Conservation (phyloP, 1,284 basidiomycete species). For the Xerocomus amazonicus region DNA sequence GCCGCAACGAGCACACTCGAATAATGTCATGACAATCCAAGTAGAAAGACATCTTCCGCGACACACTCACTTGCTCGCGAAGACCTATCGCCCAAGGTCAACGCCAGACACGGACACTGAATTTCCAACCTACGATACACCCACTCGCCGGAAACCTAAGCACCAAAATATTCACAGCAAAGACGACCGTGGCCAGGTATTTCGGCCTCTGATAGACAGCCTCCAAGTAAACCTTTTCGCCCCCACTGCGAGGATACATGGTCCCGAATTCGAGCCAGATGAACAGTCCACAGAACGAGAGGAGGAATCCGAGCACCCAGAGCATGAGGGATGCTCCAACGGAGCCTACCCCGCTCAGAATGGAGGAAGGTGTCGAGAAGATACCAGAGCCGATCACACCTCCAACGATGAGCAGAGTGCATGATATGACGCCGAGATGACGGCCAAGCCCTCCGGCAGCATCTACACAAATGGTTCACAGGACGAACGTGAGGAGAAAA, state of each 20-base stretch:
- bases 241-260: slow-evolving; percentile 52
- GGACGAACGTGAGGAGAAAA: too few relatives aligned
- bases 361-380: slow-evolving; percentile 61
- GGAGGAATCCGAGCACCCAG: slow-evolving; percentile 53
- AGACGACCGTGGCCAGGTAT: slow-evolving; percentile 47
- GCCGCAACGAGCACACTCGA: slow-evolving; percentile 48
- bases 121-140: slow-evolving; percentile 47
- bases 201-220: slow-evolving; percentile 45
- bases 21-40: background rate
- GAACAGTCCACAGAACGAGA: slow-evolving; percentile 51
- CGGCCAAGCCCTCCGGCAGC: slow-evolving; percentile 49
- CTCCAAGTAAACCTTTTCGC: slow-evolving; percentile 56
- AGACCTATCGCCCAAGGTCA: slow-evolving; percentile 24
- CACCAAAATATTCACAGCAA: slow-evolving; percentile 46
- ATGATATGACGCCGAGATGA: slow-evolving; percentile 47
- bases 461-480: slow-evolving; percentile 24
- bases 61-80: slow-evolving; percentile 38
- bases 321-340: slow-evolving; percentile 53
- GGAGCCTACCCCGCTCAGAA: slow-evolving; percentile 46
- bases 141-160: slow-evolving; percentile 53
- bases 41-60: too few relatives aligned
- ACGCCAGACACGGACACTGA: background rate
- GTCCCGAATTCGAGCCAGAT: slow-evolving; percentile 58
- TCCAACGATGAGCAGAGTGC: slow-evolving; percentile 49
- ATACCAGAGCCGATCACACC: slow-evolving; percentile 60